These are phyloP conservation scores for Saksenaea oblongispora DNA, from an alignment of 371 early-diverging fungal species.

Conservation along the genomic window DNA sequence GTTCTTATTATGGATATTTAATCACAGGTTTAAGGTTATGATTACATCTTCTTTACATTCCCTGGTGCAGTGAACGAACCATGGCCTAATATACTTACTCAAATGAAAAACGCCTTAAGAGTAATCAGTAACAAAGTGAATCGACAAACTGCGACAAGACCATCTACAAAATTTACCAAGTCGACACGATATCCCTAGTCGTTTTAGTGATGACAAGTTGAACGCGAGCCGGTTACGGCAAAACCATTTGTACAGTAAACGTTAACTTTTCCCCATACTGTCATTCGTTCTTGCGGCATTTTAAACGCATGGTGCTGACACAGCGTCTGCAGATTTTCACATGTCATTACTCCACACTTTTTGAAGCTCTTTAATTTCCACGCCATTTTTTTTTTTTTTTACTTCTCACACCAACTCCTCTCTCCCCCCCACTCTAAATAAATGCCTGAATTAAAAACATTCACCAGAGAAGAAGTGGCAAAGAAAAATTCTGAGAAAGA, in stretches of 20 bases:
- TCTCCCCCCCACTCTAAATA: conserved; percentile 6
- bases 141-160: neutral
- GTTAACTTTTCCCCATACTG: neutral
- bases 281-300: neutral
- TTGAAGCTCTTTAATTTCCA: neutral
- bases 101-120: conserved; percentile 3
- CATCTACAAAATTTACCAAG: neutral
- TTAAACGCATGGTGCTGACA: conserved; percentile 10
- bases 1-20: neutral
- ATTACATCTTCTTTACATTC: conserved; percentile 15
- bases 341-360: conserved; percentile 7
- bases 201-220: neutral
- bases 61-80: conserved; percentile 15
- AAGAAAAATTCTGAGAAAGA: conserved; percentile 77
- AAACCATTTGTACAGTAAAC: neutral
- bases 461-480: conserved; percentile 76
- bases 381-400: conserved; percentile 5
- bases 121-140: neutral
- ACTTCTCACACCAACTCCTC: neutral
- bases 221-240: neutral
- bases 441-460: conserved; percentile 46
- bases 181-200: neutral
- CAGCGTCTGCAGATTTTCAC: conserved; percentile 14
- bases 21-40: conserved; percentile 15
- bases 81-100: conserved; percentile 11